phyloP scores from a whole-genome alignment of 257 asterid species.

The Lantana camara region DNA sequence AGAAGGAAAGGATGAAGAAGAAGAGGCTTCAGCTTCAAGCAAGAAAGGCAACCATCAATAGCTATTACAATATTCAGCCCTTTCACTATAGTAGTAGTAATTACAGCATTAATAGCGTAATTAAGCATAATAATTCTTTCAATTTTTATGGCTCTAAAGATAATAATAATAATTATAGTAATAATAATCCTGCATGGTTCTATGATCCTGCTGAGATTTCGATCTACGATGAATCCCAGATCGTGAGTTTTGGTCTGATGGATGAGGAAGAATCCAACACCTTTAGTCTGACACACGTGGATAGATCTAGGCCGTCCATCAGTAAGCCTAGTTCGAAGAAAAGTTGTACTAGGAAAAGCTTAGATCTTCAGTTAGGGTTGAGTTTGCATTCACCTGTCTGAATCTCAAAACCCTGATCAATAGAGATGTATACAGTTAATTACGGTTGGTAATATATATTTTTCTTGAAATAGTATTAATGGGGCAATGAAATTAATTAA shows the following conservation, averaged over 20 bases:
- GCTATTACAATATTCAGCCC: constrained; percentile 57
- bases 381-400: constrained; percentile 50
- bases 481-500: too few relatives aligned
- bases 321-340: constrained; percentile 41
- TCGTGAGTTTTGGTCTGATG: constrained; percentile 43
- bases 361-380: constrained; percentile 83
- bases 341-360: constrained; percentile 40
- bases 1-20: constrained; percentile 88
- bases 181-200: constrained; percentile 38
- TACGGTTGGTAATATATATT: not conserved
- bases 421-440: not conserved
- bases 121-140: constrained; percentile 11
- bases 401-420: constrained; percentile 7
- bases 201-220: constrained; percentile 43
- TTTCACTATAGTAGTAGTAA: constrained; percentile 22
- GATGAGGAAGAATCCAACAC: constrained; percentile 29
- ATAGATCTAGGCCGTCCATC: constrained; percentile 21
- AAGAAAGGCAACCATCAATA: constrained; percentile 65
- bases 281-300: constrained; percentile 49
- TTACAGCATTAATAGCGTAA: too few relatives aligned
- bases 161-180: too few relatives aligned
- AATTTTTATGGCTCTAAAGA: constrained; percentile 26
- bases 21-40: constrained; percentile 80
- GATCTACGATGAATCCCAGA: constrained; percentile 57
- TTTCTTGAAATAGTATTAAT: too few relatives aligned